Base-by-base conservation (phyloP, 2,329 filamentous ascomycete species). In the Fusarium luffae region DNA sequence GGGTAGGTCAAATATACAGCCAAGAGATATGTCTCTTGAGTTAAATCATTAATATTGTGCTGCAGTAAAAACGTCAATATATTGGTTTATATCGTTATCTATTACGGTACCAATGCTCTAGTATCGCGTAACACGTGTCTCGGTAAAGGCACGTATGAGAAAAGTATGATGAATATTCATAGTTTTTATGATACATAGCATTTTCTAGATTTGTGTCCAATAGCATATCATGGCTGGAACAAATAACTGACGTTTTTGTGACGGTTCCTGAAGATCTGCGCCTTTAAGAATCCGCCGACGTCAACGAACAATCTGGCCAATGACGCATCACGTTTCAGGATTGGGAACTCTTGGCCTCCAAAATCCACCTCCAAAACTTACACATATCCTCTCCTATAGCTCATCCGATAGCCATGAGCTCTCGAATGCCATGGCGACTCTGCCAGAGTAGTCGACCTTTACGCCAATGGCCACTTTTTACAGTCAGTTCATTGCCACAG, bases 371-470 rank as follows among this genome's bases (percentile, higher is more conserved):
- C 37, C 50, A 54, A 63, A 50, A 55, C 59, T 48, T 48, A 43
- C 34, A 40, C 41, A 27, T 54, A 49, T 50, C 63, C 58, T 67
- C 62, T 41, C 49, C 41, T 67, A 49, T 43, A 73, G 47, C 55
- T 52, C 49, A 61, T 44, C 56, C 44, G 16, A 44, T 63, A 63
- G 54, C 59, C 59, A 80, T 81, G 79, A 80, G 73, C 70, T 73
- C 62, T 60, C 77, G 64, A 67, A 73, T 73, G 54, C 70, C 77
- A 63, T 79, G 76, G 79, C 75, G 74, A 56, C 72, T 73, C 69
- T 76, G 72, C 52, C 71, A 69, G 23, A 66, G 70, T 43, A 59
- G 63, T 49, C 70, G 69, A 44, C 54, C 66, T 34, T 50, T 66
- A 19, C 41, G 50, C 58, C 56, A 72, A 63, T 75, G 73, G 68